phyloP scores from a whole-genome alignment of 768 basidiomycete species.

The Suillus hirtellus region DNA sequence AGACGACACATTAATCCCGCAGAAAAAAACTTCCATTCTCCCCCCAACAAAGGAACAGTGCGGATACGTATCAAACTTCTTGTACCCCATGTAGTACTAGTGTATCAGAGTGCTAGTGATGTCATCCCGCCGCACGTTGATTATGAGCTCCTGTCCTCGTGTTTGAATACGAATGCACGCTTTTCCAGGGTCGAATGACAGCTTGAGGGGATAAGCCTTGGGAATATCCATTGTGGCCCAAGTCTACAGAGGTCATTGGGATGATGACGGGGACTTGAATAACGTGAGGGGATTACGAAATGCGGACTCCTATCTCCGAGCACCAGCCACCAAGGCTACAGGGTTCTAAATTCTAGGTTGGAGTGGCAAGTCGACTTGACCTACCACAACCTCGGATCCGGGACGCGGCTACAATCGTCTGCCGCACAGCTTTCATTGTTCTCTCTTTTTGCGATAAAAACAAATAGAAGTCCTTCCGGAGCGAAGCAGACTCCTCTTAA shows the following conservation, averaged over 20 bases:
- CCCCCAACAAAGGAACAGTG: background rate
- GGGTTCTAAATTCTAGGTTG: no score
- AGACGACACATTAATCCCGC: constrained; percentile 3
- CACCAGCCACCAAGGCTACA: no score
- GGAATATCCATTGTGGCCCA: background rate
- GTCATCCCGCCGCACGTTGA: background rate
- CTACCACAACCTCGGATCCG: no score
- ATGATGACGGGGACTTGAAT: background rate
- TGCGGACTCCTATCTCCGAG: no score
- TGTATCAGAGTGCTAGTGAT: no score
- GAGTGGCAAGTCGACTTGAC: no score
- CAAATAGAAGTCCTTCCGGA: background rate
- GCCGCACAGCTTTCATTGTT: background rate
- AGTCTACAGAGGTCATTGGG: no score
- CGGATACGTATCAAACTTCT: background rate
- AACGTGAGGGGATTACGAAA: no score
- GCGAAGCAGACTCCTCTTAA: background rate
- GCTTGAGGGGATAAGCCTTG: background rate
- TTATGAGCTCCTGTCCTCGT: constrained; percentile 1
- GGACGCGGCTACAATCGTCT: background rate
- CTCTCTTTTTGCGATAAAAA: background rate
- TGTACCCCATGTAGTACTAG: background rate
- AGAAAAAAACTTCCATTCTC: background rate
- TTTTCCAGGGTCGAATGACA: background rate
- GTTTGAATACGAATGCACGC: background rate